Evolutionary conservation across 1,284 basidiomycete genomes (phyloP), one percentile per base, ranked within the genome.

Genomic region (Coniophora puteana): DNA sequence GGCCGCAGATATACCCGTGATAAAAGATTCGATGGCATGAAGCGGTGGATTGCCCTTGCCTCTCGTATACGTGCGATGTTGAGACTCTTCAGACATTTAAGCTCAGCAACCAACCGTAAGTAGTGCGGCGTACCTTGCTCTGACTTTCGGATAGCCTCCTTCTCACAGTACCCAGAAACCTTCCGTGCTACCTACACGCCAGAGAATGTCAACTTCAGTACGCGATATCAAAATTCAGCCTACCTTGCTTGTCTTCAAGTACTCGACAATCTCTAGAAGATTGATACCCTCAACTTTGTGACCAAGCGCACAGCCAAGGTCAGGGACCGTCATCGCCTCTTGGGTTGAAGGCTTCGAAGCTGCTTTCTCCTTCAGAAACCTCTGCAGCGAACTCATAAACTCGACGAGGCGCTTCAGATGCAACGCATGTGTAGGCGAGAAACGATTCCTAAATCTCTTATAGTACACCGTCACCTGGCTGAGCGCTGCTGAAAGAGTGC

Each of bases 181-280:
- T 89, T 85, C 44, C 76, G 65, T 4, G 77, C 83, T 41, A 86
- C 72, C 82, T 85, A 27, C 17, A 23, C 17, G 22, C 33, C 36
- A 31, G n/a, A n/a, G n/a, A n/a, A n/a, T n/a, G n/a, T n/a, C n/a
- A n/a, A n/a, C n/a, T n/a, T n/a, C n/a, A n/a, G n/a, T n/a, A n/a
- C n/a, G n/a, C n/a, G n/a, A n/a, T 13, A 28, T 17, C n/a, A n/a
- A 25, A 18, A 24, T 24, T 4, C 1, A 32, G 49, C 71, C 67
- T 33, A 93, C 86, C 71, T 94, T 95, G 55, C 89, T 94, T 43
- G 75, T 78, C 57, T 80, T 85, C 36, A 98, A 67, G 66, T 97
- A 99, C 11, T 67, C 65, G 51, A 90, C 86, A 22, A 98, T 74
- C 56, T 92, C 89, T 37, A 93, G 65, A 33, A 94, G 62, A 56